A percentile compares a stretch with the other conserved stretches of the same genome.
Evolutionary conservation across 768 basidiomycete genomes (phyloP).

Genomic region (Lactifluus volemus): DNA sequence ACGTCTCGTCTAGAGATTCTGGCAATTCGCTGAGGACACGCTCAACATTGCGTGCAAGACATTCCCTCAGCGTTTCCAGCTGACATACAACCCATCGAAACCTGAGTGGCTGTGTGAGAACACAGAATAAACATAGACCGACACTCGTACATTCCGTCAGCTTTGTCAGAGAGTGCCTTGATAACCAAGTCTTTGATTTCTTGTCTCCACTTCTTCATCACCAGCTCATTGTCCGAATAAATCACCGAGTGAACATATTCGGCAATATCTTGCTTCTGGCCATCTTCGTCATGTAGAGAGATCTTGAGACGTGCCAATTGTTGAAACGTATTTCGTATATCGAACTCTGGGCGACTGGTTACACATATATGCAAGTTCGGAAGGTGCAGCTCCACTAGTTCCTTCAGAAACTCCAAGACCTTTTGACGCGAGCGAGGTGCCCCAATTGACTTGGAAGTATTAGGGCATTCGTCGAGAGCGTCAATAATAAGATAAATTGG

Average conservation of each 20-base stretch:
- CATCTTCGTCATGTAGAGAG: neutral
- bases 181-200: neutral
- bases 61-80: neutral
- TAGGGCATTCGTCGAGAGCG: neutral
- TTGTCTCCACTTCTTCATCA: neutral
- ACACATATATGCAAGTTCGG: neutral
- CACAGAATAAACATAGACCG: neutral
- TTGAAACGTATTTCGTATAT: neutral
- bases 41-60: neutral
- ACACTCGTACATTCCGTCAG: neutral
- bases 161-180: neutral
- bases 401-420: neutral
- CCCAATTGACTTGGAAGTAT: neutral
- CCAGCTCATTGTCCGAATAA: slow-evolving; percentile 24
- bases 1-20: neutral
- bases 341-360: neutral
- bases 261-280: neutral
- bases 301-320: neutral
- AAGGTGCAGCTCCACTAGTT: neutral
- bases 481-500: neutral
- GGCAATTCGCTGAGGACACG: neutral
- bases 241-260: neutral
- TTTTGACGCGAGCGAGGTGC: neutral
- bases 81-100: neutral
- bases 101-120: neutral